phyloP scores from a whole-genome alignment of 306 rosid genomes.

The Malus sylvestris region DNA sequence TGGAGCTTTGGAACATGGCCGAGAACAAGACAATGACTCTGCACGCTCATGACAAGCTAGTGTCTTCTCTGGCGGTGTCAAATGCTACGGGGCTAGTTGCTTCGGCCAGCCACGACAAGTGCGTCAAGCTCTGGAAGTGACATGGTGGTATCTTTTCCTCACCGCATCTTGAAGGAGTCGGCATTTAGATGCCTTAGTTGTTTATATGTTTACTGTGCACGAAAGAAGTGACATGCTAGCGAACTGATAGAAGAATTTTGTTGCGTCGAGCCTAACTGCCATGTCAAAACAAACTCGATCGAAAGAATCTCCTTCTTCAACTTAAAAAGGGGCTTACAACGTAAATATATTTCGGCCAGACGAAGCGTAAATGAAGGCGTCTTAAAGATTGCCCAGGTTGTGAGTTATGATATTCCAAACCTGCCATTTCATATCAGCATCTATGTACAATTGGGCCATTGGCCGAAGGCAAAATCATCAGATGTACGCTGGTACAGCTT shows the following conservation, averaged over 20 bases:
- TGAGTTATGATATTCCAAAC: background rate
- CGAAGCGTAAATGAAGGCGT: background rate
- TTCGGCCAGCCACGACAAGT: constrained; percentile 62
- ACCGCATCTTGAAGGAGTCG: background rate
- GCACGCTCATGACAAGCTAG: constrained; percentile 51
- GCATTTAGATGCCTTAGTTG: background rate
- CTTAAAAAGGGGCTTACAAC: constrained; percentile 6
- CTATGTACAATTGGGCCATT: no score
- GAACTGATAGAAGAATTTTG: constrained; percentile 12
- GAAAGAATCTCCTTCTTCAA: background rate
- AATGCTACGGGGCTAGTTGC: constrained; percentile 51
- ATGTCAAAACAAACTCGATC: background rate
- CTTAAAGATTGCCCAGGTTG: background rate
- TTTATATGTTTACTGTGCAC: background rate
- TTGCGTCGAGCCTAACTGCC: background rate
- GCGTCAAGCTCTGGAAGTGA: constrained; percentile 76
- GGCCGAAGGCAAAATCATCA: background rate
- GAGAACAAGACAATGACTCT: constrained; percentile 43
- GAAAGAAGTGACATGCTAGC: background rate
- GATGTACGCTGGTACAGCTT: background rate
- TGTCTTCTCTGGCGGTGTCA: constrained; percentile 62
- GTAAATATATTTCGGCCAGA: background rate
- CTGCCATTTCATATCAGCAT: no score
- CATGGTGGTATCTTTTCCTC: background rate
- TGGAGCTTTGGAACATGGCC: constrained; percentile 60